Conservation (phyloP, 768 basidiomycete species). For the Mycena galericulata region DNA sequence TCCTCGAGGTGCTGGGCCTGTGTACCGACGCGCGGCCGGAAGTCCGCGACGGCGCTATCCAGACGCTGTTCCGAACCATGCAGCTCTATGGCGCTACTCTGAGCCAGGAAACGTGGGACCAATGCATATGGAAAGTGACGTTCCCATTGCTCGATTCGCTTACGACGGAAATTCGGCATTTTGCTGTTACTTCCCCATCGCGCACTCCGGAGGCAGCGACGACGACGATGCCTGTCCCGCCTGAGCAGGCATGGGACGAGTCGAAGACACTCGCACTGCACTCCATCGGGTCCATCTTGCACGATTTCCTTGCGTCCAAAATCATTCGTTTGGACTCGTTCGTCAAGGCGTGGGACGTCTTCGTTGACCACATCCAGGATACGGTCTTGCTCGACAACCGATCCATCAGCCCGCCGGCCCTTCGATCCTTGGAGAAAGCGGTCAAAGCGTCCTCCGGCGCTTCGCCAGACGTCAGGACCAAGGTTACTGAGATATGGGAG, state of each 20-base stretch:
- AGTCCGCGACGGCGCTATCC: slow-evolving; percentile 93
- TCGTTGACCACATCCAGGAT: slow-evolving; percentile 79
- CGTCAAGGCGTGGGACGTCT: slow-evolving; percentile 76
- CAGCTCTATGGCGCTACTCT: slow-evolving; percentile 93
- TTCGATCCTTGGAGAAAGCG: slow-evolving; percentile 86
- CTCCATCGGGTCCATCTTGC: slow-evolving; percentile 86
- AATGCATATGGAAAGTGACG: slow-evolving; percentile 91
- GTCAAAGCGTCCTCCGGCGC: slow-evolving; percentile 67
- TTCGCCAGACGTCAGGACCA: slow-evolving; percentile 56
- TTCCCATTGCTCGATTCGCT: slow-evolving; percentile 87
- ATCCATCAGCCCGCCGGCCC: slow-evolving; percentile 81
- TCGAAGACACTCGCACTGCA: slow-evolving; percentile 88
- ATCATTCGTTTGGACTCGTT: slow-evolving; percentile 82
- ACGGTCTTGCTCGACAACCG: slow-evolving; percentile 77
- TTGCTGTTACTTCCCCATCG: slow-evolving; percentile 38
- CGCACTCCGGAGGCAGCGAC: slow-evolving; percentile 12
- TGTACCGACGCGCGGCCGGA: slow-evolving; percentile 88
- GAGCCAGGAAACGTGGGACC: slow-evolving; percentile 86
- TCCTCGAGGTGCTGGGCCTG: slow-evolving; percentile 85
- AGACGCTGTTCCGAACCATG: slow-evolving; percentile 93
- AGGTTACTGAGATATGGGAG: slow-evolving; percentile 61
- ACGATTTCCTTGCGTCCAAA: slow-evolving; percentile 80
- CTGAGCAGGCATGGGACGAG: slow-evolving; percentile 80
- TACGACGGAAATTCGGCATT: slow-evolving; percentile 64
- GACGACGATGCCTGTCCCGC: slow-evolving; percentile 36